Conservation (phyloP, 805 yeast genomes). For the Blastobotrys terrestris region DNA sequence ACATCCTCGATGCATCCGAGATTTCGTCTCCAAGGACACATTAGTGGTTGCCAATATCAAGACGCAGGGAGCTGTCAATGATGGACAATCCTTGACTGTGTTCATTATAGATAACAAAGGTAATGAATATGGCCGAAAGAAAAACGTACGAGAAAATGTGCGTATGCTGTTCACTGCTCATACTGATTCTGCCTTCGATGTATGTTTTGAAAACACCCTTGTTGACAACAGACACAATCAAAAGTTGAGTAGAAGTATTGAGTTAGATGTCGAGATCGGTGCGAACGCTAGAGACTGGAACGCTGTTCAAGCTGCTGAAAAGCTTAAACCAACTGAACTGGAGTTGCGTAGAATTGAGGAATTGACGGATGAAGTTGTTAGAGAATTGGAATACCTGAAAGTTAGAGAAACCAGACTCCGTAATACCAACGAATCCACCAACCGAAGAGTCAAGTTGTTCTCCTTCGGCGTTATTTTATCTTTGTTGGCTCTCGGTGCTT, state of each 20-base stretch:
- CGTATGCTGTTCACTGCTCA: slow-evolving; percentile 82
- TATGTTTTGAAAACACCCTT: slow-evolving; percentile 73
- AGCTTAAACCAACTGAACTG: slow-evolving; percentile 87
- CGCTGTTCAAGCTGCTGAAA: slow-evolving; percentile 85
- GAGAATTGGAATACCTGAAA: slow-evolving; percentile 77
- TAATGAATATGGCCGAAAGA: slow-evolving; percentile 74
- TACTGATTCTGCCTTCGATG: slow-evolving; percentile 77
- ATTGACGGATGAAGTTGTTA: slow-evolving; percentile 71
- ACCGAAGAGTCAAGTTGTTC: slow-evolving; percentile 85
- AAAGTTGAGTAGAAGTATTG: slow-evolving; percentile 60
- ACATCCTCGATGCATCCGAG: slow-evolving; percentile 79
- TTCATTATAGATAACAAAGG: slow-evolving; percentile 61
- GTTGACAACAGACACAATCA: slow-evolving; percentile 30
- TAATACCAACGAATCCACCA: slow-evolving; percentile 95
- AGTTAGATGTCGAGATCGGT: slow-evolving; percentile 89
- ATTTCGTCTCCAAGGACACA: slow-evolving; percentile 78
- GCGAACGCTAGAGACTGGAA: slow-evolving; percentile 98
- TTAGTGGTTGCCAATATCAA: slow-evolving; percentile 79
- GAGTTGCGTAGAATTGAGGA: slow-evolving; percentile 84
- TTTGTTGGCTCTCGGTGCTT: slow-evolving; percentile 72
- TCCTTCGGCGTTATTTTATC: slow-evolving; percentile 63
- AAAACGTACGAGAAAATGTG: slow-evolving; percentile 65
- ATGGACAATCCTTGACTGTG: slow-evolving; percentile 76
- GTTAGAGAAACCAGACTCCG: slow-evolving; percentile 87
- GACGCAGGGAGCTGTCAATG: slow-evolving; percentile 70